Percentiles rank a stretch among this genome's conserved stretches.
phyloP scores from a whole-genome alignment of 2,329 filamentous ascomycete genomes.

The Diaporthe sp. region DNA sequence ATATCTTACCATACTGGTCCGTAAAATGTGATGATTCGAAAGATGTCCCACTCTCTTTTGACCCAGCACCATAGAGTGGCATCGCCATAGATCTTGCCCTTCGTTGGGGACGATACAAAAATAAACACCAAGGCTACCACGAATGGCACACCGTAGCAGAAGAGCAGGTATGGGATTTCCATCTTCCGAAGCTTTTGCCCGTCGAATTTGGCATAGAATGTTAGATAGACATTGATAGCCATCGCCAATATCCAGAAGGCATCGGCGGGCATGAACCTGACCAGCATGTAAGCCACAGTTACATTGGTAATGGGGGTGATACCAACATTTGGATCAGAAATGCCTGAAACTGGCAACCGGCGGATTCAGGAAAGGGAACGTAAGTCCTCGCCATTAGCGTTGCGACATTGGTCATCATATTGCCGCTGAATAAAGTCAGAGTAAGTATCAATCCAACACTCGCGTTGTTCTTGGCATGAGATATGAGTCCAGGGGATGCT shows the following conservation, averaged over 20 bases:
- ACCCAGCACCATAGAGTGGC: conserved; percentile 90
- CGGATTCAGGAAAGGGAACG: conserved; percentile 61
- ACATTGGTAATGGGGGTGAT: not conserved
- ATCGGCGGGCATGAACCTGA: conserved; percentile 85
- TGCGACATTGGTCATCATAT: conserved; percentile 82
- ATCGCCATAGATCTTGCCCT: conserved; percentile 78
- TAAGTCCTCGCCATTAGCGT: conserved; percentile 80
- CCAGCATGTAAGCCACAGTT: not conserved
- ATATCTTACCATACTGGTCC: conserved; percentile 74
- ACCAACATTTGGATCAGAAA: conserved; percentile 87
- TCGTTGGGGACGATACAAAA: conserved; percentile 67
- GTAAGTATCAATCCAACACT: conserved; percentile 11
- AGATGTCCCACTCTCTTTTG: conserved; percentile 73
- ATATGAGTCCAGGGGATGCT: not conserved
- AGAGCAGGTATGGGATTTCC: conserved; percentile 78
- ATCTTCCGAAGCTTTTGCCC: conserved; percentile 73
- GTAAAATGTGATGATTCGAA: conserved; percentile 83
- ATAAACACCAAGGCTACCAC: conserved; percentile 77
- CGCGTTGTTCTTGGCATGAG: not conserved
- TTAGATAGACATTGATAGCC: conserved; percentile 87
- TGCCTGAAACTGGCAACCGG: conserved; percentile 79
- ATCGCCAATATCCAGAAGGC: conserved; percentile 84
- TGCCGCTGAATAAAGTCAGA: conserved; percentile 62
- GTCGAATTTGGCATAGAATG: conserved; percentile 82
- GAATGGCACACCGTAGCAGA: conserved; percentile 82